Conservation (phyloP, 257 asterid genomes). For the Nicotiana obtusifolia region DNA sequence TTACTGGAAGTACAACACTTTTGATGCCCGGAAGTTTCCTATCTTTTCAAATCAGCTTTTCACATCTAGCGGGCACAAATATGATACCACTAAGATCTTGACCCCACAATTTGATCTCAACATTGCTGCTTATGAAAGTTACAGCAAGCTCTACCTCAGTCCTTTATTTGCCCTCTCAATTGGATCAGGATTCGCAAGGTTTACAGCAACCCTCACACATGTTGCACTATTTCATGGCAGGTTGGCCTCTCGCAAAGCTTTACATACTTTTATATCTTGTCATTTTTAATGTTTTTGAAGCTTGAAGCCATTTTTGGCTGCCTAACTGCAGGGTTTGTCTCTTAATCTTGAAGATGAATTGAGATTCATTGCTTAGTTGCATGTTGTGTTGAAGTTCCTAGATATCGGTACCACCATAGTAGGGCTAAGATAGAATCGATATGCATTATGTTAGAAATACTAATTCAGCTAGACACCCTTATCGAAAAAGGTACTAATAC, state of each 20-base stretch:
- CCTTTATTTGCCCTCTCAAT: slow-evolving; percentile 93
- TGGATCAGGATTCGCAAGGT: slow-evolving; percentile 93
- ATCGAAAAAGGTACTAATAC: too few relatives aligned
- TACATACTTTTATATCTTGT: neutral
- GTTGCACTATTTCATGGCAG: slow-evolving; percentile 91
- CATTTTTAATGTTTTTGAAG: neutral
- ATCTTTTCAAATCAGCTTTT: slow-evolving; percentile 81
- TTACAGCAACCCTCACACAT: slow-evolving; percentile 86
- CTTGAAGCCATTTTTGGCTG: neutral
- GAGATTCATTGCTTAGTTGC: neutral
- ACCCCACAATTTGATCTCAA: slow-evolving; percentile 84
- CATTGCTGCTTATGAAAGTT: slow-evolving; percentile 55
- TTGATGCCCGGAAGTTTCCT: slow-evolving; percentile 88
- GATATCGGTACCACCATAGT: neutral
- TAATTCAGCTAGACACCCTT: too few relatives aligned
- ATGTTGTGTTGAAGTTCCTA: neutral
- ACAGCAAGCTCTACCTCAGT: slow-evolving; percentile 93
- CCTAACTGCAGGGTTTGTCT: neutral
- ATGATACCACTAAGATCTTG: slow-evolving; percentile 69
- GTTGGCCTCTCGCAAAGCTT: slow-evolving; percentile 28
- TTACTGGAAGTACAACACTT: slow-evolving; percentile 91
- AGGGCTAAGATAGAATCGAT: too few relatives aligned
- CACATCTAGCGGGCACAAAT: slow-evolving; percentile 61
- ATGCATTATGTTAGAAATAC: too few relatives aligned
- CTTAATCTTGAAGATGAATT: neutral